phyloP scores from a whole-genome alignment of 352 stramenopile species.

The Thalassiosira oceanica region DNA sequence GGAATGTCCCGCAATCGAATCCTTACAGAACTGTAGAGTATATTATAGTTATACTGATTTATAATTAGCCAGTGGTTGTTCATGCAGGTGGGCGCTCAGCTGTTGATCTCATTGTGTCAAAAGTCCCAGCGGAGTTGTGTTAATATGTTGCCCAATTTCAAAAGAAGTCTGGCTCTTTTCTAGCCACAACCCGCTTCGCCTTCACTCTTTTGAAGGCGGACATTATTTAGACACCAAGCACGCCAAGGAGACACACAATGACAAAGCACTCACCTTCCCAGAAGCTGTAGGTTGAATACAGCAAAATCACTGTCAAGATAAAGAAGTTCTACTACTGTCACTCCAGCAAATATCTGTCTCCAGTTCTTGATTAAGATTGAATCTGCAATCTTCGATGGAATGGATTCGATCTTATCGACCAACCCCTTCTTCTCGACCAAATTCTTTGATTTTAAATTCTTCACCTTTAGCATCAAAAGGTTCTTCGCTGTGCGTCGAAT shows the following conservation, averaged over 20 bases:
- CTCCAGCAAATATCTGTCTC: conserved; percentile 14
- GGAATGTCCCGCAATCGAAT: no score
- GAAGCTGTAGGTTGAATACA: conserved; percentile 18
- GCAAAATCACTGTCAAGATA: conserved; percentile 19
- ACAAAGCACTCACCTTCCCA: no score
- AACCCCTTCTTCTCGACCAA: conserved; percentile 2
- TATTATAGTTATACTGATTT: no score
- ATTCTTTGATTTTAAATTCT: conserved; percentile 14
- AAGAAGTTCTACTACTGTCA: conserved; percentile 8
- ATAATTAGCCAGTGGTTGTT: no score
- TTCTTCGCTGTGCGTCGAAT: conserved; percentile 9
- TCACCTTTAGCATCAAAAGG: conserved; percentile 27
- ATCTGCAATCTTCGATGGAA: conserved; percentile 3
- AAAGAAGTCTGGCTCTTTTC: conserved; percentile 36
- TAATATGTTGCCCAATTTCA: no score
- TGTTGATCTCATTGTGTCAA: no score
- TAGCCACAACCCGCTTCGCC: conserved; percentile 15
- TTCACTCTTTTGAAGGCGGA: no score
- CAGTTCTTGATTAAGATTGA: conserved; percentile 22
- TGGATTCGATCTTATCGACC: conserved; percentile 6
- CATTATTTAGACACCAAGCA: no score
- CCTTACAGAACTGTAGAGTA: no score
- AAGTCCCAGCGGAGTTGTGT: no score
- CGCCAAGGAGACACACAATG: no score
- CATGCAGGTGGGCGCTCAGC: no score